Percentiles rank a stretch among this genome's conserved stretches.
phyloP scores from a whole-genome alignment of 805 yeast genomes.

The Metschnikowia similis region DNA sequence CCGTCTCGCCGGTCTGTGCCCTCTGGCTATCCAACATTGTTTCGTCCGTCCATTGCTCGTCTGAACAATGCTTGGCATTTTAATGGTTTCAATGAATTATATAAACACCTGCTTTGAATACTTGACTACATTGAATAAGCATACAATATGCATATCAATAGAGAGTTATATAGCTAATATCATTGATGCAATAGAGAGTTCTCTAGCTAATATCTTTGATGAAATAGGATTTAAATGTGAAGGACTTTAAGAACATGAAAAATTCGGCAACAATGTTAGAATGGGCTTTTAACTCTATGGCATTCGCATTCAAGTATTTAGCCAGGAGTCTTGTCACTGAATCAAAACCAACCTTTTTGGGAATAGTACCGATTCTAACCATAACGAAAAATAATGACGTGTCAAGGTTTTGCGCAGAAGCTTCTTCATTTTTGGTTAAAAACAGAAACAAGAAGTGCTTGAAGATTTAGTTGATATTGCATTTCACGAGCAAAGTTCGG shows the following conservation, averaged over 20 bases:
- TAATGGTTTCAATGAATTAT: no score
- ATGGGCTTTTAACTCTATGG: constrained; percentile 78
- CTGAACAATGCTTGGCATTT: no score
- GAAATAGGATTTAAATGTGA: constrained; percentile 31
- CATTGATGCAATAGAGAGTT: no score
- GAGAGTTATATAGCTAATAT: no score
- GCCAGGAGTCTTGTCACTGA: constrained; percentile 60
- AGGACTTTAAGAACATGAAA: constrained; percentile 48
- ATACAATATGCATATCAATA: no score
- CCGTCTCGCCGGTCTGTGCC: no score
- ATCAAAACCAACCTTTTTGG: constrained; percentile 62
- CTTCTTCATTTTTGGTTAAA: constrained; percentile 80
- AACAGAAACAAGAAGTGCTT: constrained; percentile 50
- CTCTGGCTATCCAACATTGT: no score
- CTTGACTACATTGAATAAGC: no score
- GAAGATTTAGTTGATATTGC: constrained; percentile 41
- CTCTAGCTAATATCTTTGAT: no score
- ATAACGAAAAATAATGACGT: constrained; percentile 57
- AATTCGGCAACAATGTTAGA: constrained; percentile 66
- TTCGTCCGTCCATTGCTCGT: no score
- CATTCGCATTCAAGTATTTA: constrained; percentile 85
- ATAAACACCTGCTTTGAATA: no score
- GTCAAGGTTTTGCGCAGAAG: constrained; percentile 84
- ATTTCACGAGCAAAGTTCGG: constrained; percentile 29
- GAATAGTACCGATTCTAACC: constrained; percentile 60